Percentiles rank a stretch among this genome's conserved stretches.
phyloP scores from a whole-genome alignment of 345 rosid species.

The Moricandia arvensis region DNA sequence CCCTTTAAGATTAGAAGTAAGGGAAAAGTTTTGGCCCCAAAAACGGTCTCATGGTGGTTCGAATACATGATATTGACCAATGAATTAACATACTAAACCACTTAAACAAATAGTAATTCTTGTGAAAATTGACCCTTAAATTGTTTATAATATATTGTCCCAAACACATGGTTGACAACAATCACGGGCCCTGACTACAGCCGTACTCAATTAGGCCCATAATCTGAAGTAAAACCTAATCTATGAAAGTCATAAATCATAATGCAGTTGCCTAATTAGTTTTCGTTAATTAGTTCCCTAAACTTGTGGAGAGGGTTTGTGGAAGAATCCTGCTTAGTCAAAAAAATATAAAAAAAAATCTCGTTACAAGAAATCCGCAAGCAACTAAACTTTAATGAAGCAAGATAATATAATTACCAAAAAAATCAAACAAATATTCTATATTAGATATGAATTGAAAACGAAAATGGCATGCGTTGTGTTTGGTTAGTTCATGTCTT shows the following conservation, averaged over 20 bases:
- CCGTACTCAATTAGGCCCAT: not conserved
- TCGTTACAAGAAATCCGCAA: constrained; percentile 21
- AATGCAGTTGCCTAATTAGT: no score
- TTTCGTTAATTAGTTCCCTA: constrained; percentile 25
- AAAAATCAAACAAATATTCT: not conserved
- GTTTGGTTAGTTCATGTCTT: constrained; percentile 32
- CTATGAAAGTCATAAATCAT: not conserved
- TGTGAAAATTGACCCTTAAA: no score
- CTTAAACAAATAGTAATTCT: no score
- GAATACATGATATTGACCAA: no score
- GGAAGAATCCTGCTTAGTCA: constrained; percentile 14
- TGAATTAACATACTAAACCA: no score
- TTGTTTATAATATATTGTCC: no score
- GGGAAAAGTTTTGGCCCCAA: no score
- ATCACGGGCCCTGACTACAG: no score
- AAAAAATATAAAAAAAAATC: not conserved
- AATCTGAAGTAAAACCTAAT: not conserved
- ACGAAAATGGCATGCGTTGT: constrained; percentile 29
- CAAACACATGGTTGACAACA: no score
- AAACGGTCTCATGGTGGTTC: no score
- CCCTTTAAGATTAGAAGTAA: no score
- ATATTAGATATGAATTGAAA: constrained; percentile 6
- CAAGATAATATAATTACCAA: constrained; percentile 15
- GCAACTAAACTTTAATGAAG: not conserved
- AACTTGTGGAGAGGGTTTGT: constrained; percentile 19